These are phyloP conservation scores for Neospermospora avenae DNA, from an alignment of 2,329 filamentous ascomycete species.

Conservation along the genomic window DNA sequence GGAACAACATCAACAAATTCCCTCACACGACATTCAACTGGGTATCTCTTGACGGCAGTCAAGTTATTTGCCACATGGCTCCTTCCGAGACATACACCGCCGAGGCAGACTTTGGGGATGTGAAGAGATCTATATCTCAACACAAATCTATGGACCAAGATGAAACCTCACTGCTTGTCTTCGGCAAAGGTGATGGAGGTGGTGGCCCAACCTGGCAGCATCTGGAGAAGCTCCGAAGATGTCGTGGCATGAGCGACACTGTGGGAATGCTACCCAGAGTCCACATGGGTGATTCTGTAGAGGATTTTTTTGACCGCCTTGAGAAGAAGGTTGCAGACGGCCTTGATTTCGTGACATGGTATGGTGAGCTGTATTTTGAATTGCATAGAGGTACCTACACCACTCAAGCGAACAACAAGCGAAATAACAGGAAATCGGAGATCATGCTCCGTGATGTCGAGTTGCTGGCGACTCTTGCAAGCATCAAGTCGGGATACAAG, in stretches of 20 bases:
- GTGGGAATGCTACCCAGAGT: constrained; percentile 80
- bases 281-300: constrained; percentile 84
- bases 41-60: constrained; percentile 92
- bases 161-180: constrained; percentile 83
- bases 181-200: constrained; percentile 94
- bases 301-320: constrained; percentile 87
- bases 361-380: constrained; percentile 97
- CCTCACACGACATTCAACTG: constrained; percentile 99
- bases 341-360: constrained; percentile 86
- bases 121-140: constrained; percentile 82
- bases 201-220: constrained; percentile 93
- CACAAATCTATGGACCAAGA: constrained; percentile 97
- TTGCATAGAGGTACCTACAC: constrained; percentile 96
- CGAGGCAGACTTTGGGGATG: constrained; percentile 89
- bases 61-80: constrained; percentile 97
- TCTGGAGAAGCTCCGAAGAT: constrained; percentile 89
- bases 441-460: constrained; percentile 84
- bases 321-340: constrained; percentile 65
- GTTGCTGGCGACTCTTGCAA: constrained; percentile 80
- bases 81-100: constrained; percentile 95
- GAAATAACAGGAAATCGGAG: constrained; percentile 85
- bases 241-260: constrained; percentile 86
- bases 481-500: constrained; percentile 69
- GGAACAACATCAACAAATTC: constrained; percentile 99
- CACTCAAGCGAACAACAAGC: constrained; percentile 95